These are phyloP conservation scores for Rugonectria rugulosa DNA, from an alignment of 2,329 filamentous ascomycete species.

Conservation along the genomic window DNA sequence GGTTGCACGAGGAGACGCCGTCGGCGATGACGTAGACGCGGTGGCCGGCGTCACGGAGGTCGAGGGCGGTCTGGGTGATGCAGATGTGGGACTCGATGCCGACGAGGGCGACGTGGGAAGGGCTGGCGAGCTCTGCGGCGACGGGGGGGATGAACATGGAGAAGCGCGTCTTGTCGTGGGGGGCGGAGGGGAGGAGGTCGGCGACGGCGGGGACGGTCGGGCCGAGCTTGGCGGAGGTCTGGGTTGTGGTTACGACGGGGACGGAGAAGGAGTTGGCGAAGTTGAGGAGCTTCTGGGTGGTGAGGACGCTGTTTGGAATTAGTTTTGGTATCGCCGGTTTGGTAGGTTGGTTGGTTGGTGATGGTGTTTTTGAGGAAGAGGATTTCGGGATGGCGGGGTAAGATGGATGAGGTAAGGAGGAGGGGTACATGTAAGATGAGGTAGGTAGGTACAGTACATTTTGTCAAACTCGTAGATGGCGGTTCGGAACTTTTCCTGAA, in stretches of 20 bases:
- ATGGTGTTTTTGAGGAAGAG: background rate
- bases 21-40: conserved; percentile 88
- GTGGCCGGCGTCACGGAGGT: conserved; percentile 78
- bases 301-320: conserved; percentile 61
- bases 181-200: conserved; percentile 58
- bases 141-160: conserved; percentile 84
- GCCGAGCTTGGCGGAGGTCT: conserved; percentile 81
- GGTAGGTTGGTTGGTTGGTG: conserved; percentile 20
- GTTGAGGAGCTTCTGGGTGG: conserved; percentile 72
- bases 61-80: conserved; percentile 89
- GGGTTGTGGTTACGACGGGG: conserved; percentile 86
- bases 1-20: conserved; percentile 87
- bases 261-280: conserved; percentile 72
- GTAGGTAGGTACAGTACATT: conserved; percentile 61
- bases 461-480: conserved; percentile 87
- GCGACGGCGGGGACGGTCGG: conserved; percentile 78
- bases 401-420: background rate
- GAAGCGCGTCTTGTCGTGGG: conserved; percentile 88
- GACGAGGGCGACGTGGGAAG: conserved; percentile 75
- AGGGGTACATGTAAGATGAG: background rate
- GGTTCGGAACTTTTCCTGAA: conserved; percentile 90
- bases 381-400: conserved; percentile 7
- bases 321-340: conserved; percentile 5
- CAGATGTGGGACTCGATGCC: conserved; percentile 96
- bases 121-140: conserved; percentile 44